phyloP scores from a whole-genome alignment of 768 basidiomycete species.

The Obba rivulosa region DNA sequence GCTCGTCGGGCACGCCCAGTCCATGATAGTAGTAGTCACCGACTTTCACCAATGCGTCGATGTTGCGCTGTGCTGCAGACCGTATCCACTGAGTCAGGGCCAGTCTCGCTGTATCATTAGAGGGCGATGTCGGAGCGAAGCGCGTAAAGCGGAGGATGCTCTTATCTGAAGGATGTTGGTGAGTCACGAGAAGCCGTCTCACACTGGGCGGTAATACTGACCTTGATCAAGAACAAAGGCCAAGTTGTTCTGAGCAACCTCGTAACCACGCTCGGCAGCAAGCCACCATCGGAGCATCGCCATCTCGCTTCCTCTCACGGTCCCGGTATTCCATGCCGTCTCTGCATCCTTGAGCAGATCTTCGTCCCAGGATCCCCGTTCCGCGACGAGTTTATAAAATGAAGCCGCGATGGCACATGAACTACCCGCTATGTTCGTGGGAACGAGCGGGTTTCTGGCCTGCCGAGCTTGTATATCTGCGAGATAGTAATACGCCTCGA shows the following conservation, averaged over 20 bases:
- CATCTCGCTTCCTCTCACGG: constrained; percentile 67
- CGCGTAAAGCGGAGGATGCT: constrained; percentile 63
- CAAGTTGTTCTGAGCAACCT: constrained; percentile 92
- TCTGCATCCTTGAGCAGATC: constrained; percentile 81
- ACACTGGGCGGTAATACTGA: constrained; percentile 24
- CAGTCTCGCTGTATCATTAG: constrained; percentile 75
- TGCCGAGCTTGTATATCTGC: constrained; percentile 72
- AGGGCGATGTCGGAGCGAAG: constrained; percentile 65
- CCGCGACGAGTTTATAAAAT: constrained; percentile 89
- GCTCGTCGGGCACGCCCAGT: constrained; percentile 68
- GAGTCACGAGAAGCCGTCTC: constrained; percentile 2
- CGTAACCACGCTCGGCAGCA: constrained; percentile 87
- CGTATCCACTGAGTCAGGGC: constrained; percentile 94
- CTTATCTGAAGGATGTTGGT: constrained; percentile 48
- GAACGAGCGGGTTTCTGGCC: constrained; percentile 39
- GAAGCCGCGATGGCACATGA: constrained; percentile 88
- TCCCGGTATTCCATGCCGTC: constrained; percentile 61
- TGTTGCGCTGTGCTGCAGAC: constrained; percentile 87
- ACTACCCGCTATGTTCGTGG: constrained; percentile 50
- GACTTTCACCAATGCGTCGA: constrained; percentile 97
- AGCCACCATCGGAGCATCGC: constrained; percentile 95
- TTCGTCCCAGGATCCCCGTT: constrained; percentile 85
- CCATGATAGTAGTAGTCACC: constrained; percentile 97
- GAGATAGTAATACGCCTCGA: constrained; percentile 93
- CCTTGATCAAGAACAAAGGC: constrained; percentile 92